A percentile compares a stretch with the other conserved stretches of the same genome.
phyloP scores from a whole-genome alignment of 2,329 filamentous ascomycete species.

The Gremmenia infestans region DNA sequence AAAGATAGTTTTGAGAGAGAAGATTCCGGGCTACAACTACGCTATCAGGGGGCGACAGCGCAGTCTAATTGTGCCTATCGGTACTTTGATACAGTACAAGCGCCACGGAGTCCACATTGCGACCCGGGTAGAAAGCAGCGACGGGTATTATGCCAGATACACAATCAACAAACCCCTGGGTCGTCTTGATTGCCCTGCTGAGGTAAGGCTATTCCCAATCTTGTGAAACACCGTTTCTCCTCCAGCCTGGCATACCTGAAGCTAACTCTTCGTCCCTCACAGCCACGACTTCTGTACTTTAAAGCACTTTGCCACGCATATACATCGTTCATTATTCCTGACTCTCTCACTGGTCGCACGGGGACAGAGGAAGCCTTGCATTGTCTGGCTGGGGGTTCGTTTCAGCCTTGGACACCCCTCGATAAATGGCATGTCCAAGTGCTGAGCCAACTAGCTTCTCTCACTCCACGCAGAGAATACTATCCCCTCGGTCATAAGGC shows the following conservation, averaged over 20 bases:
- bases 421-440: neutral
- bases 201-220: constrained; percentile 26
- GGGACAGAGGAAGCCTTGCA: constrained; percentile 56
- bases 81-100: constrained; percentile 26
- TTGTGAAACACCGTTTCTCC: no score
- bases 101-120: constrained; percentile 39
- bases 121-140: constrained; percentile 34
- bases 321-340: constrained; percentile 54
- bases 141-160: constrained; percentile 42
- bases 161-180: constrained; percentile 50
- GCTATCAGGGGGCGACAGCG: constrained; percentile 29
- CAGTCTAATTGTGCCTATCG: constrained; percentile 51
- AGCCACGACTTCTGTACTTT: constrained; percentile 45
- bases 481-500: constrained; percentile 38
- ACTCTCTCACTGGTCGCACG: constrained; percentile 52
- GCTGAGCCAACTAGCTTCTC: constrained; percentile 10
- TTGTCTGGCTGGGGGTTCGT: constrained; percentile 44
- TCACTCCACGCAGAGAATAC: constrained; percentile 35
- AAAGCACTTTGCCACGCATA: constrained; percentile 56
- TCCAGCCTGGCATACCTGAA: no score
- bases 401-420: constrained; percentile 28
- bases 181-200: constrained; percentile 51
- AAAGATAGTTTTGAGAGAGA: constrained; percentile 51
- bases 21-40: neutral
- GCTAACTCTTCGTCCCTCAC: neutral